phyloP scores from a whole-genome alignment of 352 stramenopile genomes.

The Globisporangium middletonii region DNA sequence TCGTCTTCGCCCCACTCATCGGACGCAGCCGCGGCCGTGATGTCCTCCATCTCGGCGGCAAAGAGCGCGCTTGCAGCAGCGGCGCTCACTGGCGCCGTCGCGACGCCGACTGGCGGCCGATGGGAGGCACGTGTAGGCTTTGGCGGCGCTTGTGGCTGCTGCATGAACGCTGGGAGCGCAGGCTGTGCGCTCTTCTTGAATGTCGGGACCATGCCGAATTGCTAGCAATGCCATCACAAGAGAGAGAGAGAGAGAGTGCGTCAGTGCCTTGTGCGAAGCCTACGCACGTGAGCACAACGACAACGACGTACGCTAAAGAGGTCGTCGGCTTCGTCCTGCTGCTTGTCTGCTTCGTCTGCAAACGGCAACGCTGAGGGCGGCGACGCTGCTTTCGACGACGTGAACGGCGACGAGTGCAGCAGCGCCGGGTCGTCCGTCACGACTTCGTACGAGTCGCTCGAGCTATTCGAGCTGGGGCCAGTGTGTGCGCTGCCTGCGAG shows the following conservation, averaged over 20 bases:
- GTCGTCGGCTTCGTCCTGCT: slow-evolving; percentile 43
- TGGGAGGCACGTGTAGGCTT: slow-evolving; percentile 7
- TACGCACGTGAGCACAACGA: slow-evolving; percentile 1
- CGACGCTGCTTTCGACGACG: slow-evolving; percentile 9
- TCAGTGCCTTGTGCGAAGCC: not conserved
- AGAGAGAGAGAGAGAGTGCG: not conserved
- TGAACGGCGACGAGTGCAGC: slow-evolving; percentile 13
- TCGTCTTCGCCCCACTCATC: slow-evolving; percentile 78
- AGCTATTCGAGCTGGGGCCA: slow-evolving; percentile 55
- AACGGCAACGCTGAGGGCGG: slow-evolving; percentile 5
- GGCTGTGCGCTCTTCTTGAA: slow-evolving; percentile 61
- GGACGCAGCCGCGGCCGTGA: slow-evolving; percentile 26
- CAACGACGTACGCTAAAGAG: slow-evolving; percentile 69
- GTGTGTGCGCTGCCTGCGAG: slow-evolving; percentile 8
- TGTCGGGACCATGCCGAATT: slow-evolving; percentile 81
- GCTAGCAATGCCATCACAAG: slow-evolving; percentile 19
- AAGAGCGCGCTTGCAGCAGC: slow-evolving; percentile 48
- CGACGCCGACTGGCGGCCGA: slow-evolving; percentile 16
- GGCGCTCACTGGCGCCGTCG: slow-evolving; percentile 9
- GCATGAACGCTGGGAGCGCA: slow-evolving; percentile 16
- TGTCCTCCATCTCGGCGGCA: slow-evolving; percentile 61
- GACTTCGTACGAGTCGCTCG: slow-evolving; percentile 68
- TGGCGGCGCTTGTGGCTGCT: slow-evolving; percentile 9
- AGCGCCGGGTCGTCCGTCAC: slow-evolving; percentile 31
- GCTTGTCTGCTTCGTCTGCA: slow-evolving; percentile 24